These are phyloP conservation scores for Neurospora sp. DNA, from an alignment of 495 filamentous ascomycete species.

Conservation along the genomic window DNA sequence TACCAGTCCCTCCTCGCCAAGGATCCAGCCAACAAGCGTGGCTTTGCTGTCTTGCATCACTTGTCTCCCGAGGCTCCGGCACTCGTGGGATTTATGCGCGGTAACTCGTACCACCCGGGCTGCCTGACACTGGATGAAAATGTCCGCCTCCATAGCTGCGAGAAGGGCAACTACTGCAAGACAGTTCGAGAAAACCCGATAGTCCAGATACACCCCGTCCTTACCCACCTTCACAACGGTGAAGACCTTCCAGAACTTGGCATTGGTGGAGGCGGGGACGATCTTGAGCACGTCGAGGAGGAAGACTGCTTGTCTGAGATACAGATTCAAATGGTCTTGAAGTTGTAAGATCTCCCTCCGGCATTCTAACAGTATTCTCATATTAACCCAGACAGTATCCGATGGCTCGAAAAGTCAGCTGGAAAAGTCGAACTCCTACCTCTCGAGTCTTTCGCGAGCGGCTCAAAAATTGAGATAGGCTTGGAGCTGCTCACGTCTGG, in stretches of 20 bases:
- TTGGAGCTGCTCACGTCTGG: slow-evolving; percentile 14
- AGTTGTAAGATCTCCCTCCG: slow-evolving; percentile 26
- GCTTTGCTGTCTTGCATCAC: slow-evolving; percentile 25
- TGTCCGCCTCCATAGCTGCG: slow-evolving; percentile 82
- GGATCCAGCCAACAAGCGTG: slow-evolving; percentile 11
- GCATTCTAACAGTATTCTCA: neutral
- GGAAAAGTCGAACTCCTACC: slow-evolving; percentile 17
- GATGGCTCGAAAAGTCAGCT: slow-evolving; percentile 7
- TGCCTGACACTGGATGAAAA: slow-evolving; percentile 55
- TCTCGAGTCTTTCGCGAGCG: slow-evolving; percentile 10
- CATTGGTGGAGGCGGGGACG: slow-evolving; percentile 69
- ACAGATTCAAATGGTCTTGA: slow-evolving; percentile 36
- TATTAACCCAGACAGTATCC: slow-evolving; percentile 8
- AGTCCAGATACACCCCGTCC: slow-evolving; percentile 71
- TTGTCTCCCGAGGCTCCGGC: slow-evolving; percentile 49
- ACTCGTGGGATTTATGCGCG: slow-evolving; percentile 67
- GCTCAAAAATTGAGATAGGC: slow-evolving; percentile 26
- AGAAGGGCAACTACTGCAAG: slow-evolving; percentile 56
- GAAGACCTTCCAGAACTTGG: slow-evolving; percentile 60
- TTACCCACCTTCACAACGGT: slow-evolving; percentile 46
- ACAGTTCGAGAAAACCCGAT: slow-evolving; percentile 44
- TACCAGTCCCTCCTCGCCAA: slow-evolving; percentile 53
- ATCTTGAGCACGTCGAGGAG: slow-evolving; percentile 55
- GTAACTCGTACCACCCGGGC: slow-evolving; percentile 57
- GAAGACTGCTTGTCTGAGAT: slow-evolving; percentile 44